phyloP scores from a whole-genome alignment of 208 protist species.

The Acanthamoeba royreba region DNA sequence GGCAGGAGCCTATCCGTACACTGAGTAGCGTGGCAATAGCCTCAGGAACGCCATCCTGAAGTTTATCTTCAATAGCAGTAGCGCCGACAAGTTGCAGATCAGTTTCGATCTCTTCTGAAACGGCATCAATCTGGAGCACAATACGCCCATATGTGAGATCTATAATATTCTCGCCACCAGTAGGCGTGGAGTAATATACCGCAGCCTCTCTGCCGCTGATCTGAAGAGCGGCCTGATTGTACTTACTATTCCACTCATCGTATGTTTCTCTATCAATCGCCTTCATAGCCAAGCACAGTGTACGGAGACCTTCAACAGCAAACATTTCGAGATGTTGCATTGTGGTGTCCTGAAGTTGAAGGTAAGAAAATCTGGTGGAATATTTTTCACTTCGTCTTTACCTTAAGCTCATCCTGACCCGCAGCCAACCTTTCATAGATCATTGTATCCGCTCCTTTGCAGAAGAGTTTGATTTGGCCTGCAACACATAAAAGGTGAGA shows the following conservation, averaged over 20 bases:
- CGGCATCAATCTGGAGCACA: conserved; percentile 28
- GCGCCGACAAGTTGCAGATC: conserved; percentile 88
- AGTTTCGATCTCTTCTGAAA: conserved; percentile 82
- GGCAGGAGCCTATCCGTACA: neutral
- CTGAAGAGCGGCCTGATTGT: conserved; percentile 24
- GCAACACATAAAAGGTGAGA: neutral
- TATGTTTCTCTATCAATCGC: conserved; percentile 50
- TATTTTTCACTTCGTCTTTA: conserved; percentile 14
- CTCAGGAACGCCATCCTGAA: conserved; percentile 92
- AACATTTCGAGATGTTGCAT: conserved; percentile 60
- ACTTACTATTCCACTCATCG: conserved; percentile 38
- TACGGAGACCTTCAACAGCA: conserved; percentile 66
- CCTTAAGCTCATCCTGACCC: conserved; percentile 21
- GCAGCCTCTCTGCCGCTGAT: conserved; percentile 28
- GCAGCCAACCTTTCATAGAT: conserved; percentile 46
- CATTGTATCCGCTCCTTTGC: conserved; percentile 73
- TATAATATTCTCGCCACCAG: neutral
- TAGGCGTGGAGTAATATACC: neutral
- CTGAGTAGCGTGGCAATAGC: conserved; percentile 64
- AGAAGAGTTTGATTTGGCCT: conserved; percentile 67
- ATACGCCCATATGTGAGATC: neutral
- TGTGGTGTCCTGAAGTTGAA: neutral
- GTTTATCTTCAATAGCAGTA: conserved; percentile 95
- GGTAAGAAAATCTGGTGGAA: neutral
- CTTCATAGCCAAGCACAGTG: conserved; percentile 56